Evolutionary conservation across 208 protist genomes (phyloP), one percentile per base, ranked within the genome.

Genomic region (Trypanosoma lewisi): DNA sequence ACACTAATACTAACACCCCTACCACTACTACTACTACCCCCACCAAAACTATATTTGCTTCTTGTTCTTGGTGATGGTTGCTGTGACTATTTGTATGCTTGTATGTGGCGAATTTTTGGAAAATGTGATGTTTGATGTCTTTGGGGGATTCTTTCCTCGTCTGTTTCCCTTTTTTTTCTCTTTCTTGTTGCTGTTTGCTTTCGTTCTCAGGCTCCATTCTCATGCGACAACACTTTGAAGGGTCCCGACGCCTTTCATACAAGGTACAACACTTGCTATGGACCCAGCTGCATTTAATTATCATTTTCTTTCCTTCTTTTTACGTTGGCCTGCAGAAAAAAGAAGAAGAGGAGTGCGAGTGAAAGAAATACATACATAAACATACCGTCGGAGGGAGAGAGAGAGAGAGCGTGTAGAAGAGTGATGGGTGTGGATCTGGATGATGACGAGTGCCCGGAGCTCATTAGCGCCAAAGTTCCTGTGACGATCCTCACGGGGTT

Each of bases 401-500:
- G 69, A 87, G 69, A 45, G 41, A n/a, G 16, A 14, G 16, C 12
- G 19, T 4, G 16, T 4, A 19, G 17, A 19, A 19, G 42, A 9
- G 42, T n/a, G n/a, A 47, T 47, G 42, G 16, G 14, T 19, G 42
- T 19, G 6, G 42, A 9, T 14, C n/a, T 7, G 48, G 75, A 51
- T 70, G 85, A 87, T 44, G 89, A 95, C 16, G 85, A 95, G 27
- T 95, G 89, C 56, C 89, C 89, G 12, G 78, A 89, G 66, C 78
- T 95, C 39, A 63, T 96, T 21, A 76, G 63, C 11, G 85, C 83
- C 2, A 82, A 80, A 4, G 90, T 97, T 33, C 91, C 91, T 2
- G 89, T 95, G 21, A 94, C 87, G 27, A 90, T 97, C n/a, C 75
- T 98, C n/a, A 97, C 92, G 5, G 93, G 95, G 2, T 98, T 97